phyloP scores from a whole-genome alignment of 2,329 filamentous ascomycete species.

The Didymellaceae sp. region DNA sequence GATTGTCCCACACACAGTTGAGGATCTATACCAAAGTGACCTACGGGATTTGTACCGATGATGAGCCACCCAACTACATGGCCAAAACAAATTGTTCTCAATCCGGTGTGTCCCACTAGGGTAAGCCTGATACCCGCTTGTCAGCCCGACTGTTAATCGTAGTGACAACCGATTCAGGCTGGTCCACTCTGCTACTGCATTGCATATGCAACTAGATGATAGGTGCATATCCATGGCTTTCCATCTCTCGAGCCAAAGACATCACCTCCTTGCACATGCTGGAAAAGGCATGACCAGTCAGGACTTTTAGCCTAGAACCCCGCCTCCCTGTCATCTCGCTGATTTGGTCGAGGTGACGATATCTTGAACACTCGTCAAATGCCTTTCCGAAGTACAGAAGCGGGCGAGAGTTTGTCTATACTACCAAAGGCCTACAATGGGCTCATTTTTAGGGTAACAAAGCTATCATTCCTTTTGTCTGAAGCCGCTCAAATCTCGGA shows the following conservation, averaged over 20 bases:
- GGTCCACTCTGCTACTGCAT: slow-evolving; percentile 35
- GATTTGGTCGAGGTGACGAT: slow-evolving; percentile 1
- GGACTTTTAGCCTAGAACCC: slow-evolving; percentile 29
- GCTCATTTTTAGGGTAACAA: neutral
- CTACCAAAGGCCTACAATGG: neutral
- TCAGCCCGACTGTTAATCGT: slow-evolving; percentile 26
- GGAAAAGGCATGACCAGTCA: slow-evolving; percentile 16
- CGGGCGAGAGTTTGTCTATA: neutral
- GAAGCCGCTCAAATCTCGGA: neutral
- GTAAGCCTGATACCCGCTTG: slow-evolving; percentile 24
- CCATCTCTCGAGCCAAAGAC: slow-evolving; percentile 35
- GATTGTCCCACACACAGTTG: neutral
- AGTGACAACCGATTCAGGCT: slow-evolving; percentile 26
- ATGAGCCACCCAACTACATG: no score
- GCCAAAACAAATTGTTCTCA: neutral
- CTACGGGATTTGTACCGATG: no score
- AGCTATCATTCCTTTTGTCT: neutral
- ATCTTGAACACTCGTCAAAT: neutral
- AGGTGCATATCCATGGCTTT: slow-evolving; percentile 41
- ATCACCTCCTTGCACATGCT: slow-evolving; percentile 30
- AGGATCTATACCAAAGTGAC: no score
- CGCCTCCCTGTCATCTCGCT: slow-evolving; percentile 23
- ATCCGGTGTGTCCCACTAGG: slow-evolving; percentile 1
- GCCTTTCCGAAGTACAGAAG: neutral
- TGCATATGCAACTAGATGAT: slow-evolving; percentile 49